Conservation (phyloP, 176 grass and related monocot species). For the Cenchrus purpureus region DNA sequence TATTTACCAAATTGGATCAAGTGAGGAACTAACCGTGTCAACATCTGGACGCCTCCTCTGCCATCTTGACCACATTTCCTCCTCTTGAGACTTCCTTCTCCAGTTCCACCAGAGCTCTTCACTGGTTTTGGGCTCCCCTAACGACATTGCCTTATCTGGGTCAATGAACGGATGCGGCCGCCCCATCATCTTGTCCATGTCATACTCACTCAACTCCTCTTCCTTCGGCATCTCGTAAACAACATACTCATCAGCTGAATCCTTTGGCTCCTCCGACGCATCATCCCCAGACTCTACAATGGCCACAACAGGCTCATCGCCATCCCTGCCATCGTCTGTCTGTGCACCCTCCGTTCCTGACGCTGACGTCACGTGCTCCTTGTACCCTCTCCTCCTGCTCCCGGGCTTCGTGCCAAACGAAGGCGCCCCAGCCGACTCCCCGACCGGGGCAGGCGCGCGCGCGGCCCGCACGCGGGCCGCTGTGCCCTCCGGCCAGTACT, state of each 20-base stretch:
- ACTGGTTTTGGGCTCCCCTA: slow-evolving; percentile 68
- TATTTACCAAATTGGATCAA: slow-evolving; percentile 9
- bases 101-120: slow-evolving; percentile 99
- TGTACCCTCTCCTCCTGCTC: slow-evolving; percentile 78
- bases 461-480: slow-evolving; percentile 65
- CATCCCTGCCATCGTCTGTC: slow-evolving; percentile 32
- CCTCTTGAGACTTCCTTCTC: slow-evolving; percentile 74
- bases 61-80: slow-evolving; percentile 92
- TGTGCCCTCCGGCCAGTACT: slow-evolving; percentile 96
- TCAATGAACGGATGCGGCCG: slow-evolving; percentile 81
- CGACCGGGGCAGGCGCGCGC: slow-evolving; percentile 71
- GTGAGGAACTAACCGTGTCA: slow-evolving; percentile 66
- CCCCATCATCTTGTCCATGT: slow-evolving; percentile 78
- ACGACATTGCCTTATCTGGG: slow-evolving; percentile 58
- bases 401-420: slow-evolving; percentile 81
- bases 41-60: slow-evolving; percentile 83
- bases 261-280: slow-evolving; percentile 44
- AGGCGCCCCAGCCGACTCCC: slow-evolving; percentile 60
- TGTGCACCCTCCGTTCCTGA: slow-evolving; percentile 35
- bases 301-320: slow-evolving; percentile 27
- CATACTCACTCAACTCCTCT: slow-evolving; percentile 74
- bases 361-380: slow-evolving; percentile 35
- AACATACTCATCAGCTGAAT: slow-evolving; percentile 69
- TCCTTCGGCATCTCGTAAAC: slow-evolving; percentile 72
- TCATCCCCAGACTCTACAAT: slow-evolving; percentile 48